Base-by-base conservation (phyloP, 1,284 basidiomycete genomes). In the Coniophora puteana region DNA sequence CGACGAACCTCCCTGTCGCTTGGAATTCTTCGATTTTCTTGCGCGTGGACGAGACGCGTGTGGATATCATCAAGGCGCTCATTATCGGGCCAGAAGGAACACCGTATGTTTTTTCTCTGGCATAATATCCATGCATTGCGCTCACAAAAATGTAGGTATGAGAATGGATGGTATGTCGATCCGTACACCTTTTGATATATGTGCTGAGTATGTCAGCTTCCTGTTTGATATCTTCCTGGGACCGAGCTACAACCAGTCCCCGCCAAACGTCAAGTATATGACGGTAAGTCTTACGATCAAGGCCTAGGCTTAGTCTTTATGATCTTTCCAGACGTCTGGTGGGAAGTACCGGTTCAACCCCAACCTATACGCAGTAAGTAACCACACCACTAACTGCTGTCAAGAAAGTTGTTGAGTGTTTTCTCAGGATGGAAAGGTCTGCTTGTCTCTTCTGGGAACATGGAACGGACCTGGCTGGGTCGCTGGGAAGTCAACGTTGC, bases 391-490 rank as follows among this genome's bases (percentile, higher is more conserved):
- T 30, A 18, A 11, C 18, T 40, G 12, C 40, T 23, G 25, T 34
- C 40, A 39, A 21, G 34, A 17, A 26, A n/a, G 36, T 27, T 43
- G 24, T 27, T 38, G 16, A 49, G 22, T 36, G 10, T 20, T 37
- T 18, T 42, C 29, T 27, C 50, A 89, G 83, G 85, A 92, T 53
- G 89, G 86, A 22, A 95, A 96, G 69, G 93, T 96, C 12, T 95
- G 92, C 61, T 64, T 95, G 29, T 91, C 87, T 25, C 67, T 94
- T 20, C 72, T 94, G n/a, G 92, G 93, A 21, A 94, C 92, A 14
- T 94, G 92, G 91, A 62, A 68, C 18, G 92, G 93, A 2, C 93
- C 93, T 22, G 91, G 91, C 16, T 95, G 91, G 91, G 74, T 91
- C 27, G 55, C 88, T 11, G 90, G 91, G 29, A 83, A 83, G 58